phyloP scores from a whole-genome alignment of 345 rosid genomes.

The Populus pruinosa region DNA sequence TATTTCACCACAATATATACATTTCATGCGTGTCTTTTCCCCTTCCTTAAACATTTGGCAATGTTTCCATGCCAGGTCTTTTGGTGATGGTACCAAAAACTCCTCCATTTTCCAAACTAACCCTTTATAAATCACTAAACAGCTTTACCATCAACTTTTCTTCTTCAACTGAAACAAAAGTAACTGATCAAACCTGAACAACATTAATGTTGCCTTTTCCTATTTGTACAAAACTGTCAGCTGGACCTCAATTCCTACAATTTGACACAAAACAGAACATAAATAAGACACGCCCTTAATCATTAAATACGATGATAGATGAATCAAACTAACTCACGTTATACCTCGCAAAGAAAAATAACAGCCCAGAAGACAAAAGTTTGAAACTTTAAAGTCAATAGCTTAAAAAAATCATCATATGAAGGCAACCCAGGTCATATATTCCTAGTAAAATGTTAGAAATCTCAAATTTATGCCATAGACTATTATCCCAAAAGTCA shows the following conservation, averaged over 20 bases:
- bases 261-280: neutral
- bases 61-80: conserved; percentile 25
- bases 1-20: conserved; percentile 24
- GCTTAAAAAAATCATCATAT: neutral
- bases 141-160: neutral
- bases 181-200: neutral
- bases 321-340: neutral
- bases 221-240: neutral
- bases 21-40: conserved; percentile 13
- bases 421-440: neutral
- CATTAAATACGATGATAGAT: neutral
- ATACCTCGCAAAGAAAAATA: neutral
- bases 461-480: neutral
- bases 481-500: neutral
- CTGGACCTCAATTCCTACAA: neutral
- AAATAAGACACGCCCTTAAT: neutral
- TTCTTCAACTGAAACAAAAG: neutral
- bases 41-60: conserved; percentile 16
- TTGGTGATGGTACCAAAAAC: neutral
- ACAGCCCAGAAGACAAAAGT: neutral
- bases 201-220: neutral
- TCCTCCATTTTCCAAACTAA: neutral
- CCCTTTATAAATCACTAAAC: neutral
- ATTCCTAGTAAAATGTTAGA: neutral
- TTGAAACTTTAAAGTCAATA: neutral